Evolutionary conservation across 192 early-diverging fungal genomes (phyloP).

Genomic region (Coemansia sp.): DNA sequence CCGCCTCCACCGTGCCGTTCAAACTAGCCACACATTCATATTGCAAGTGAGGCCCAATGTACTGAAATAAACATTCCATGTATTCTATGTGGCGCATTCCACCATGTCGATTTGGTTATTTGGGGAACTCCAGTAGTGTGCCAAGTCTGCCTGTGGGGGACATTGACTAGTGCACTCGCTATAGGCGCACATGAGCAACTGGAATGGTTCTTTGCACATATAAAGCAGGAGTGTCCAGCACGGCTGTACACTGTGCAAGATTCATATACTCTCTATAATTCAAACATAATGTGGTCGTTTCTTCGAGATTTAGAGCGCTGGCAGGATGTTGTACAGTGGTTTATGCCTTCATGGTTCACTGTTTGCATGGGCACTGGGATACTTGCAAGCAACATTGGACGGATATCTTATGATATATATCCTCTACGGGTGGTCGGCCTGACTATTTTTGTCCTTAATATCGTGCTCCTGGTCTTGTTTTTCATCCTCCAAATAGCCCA

Average conservation of each 20-base stretch:
- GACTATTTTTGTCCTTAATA: conserved; percentile 37
- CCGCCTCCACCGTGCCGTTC: background rate
- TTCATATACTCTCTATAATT: background rate
- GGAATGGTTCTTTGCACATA: background rate
- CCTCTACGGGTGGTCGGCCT: conserved; percentile 15
- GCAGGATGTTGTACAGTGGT: conserved; percentile 30
- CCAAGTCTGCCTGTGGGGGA: background rate
- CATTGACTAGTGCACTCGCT: background rate
- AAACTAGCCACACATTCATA: conserved; percentile 1
- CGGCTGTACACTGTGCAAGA: too few relatives aligned
- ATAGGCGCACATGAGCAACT: background rate
- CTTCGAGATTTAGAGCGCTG: conserved; percentile 3
- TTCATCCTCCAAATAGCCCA: conserved; percentile 22
- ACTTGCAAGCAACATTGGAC: conserved; percentile 32
- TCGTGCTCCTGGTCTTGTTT: conserved; percentile 21
- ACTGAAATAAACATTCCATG: background rate
- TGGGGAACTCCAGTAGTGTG: background rate
- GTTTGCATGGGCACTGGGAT: conserved; percentile 56
- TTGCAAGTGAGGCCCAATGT: background rate
- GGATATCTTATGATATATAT: conserved; percentile 29
- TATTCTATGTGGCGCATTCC: background rate
- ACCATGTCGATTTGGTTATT: background rate
- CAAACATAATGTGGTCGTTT: conserved; percentile 4
- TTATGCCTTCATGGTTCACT: conserved; percentile 58
- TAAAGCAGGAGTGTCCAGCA: background rate